These are phyloP conservation scores for Actinomortierella wolfii DNA, from an alignment of 371 early-diverging fungal genomes.

Conservation along the genomic window DNA sequence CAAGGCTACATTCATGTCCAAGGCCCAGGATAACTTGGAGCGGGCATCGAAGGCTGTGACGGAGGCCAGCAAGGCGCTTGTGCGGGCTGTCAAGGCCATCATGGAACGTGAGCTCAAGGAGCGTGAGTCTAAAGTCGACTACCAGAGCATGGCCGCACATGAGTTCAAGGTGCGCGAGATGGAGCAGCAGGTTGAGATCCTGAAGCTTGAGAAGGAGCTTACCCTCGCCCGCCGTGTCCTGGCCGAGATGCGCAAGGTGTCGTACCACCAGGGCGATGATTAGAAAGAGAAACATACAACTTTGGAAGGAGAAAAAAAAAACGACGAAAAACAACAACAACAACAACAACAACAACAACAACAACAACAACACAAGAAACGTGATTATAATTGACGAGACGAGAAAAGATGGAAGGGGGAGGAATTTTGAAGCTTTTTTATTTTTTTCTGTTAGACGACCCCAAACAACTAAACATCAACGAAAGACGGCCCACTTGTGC, in stretches of 20 bases:
- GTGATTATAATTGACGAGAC: too few species aligned
- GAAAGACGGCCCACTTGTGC: too few species aligned
- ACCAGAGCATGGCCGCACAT: constrained; percentile 79
- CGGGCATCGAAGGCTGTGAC: constrained; percentile 92
- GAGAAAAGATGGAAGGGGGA: too few species aligned
- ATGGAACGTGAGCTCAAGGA: constrained; percentile 74
- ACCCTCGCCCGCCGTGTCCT: constrained; percentile 83
- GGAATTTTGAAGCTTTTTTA: too few species aligned
- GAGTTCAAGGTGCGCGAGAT: constrained; percentile 96
- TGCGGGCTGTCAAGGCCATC: constrained; percentile 88
- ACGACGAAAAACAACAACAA: too few species aligned
- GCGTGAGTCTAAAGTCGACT: constrained; percentile 65
- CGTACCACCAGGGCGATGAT: constrained; percentile 65
- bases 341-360: too few species aligned
- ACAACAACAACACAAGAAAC: too few species aligned
- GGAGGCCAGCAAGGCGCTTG: constrained; percentile 89
- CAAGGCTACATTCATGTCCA: constrained; percentile 89
- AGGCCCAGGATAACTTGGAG: constrained; percentile 91
- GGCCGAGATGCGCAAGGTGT: constrained; percentile 89
- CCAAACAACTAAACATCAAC: too few species aligned
- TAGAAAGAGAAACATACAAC: not conserved
- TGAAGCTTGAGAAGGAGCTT: constrained; percentile 93
- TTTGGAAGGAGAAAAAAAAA: too few species aligned
- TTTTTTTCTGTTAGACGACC: too few species aligned
- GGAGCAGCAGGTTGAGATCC: constrained; percentile 96